phyloP scores from a whole-genome alignment of 139 green algal genomes.

The Coccomyxa sp. region DNA sequence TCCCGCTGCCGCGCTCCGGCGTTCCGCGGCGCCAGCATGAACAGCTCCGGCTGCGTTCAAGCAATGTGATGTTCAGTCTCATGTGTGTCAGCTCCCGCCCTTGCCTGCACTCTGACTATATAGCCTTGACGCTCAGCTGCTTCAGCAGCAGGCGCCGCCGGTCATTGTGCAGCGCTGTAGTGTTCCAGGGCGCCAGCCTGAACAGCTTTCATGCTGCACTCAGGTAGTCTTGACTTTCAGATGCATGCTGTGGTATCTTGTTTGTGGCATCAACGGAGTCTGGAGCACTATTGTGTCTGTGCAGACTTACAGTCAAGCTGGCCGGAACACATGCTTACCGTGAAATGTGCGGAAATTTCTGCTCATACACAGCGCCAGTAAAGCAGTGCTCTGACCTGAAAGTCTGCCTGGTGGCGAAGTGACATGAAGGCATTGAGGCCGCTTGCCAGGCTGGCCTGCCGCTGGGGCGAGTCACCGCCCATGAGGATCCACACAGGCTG shows the following conservation, averaged over 20 bases:
- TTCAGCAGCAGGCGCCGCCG: background rate
- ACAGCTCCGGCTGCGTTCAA: constrained; percentile 38
- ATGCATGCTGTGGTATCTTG: background rate
- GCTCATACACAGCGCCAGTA: too few species aligned
- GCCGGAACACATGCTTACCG: too few species aligned
- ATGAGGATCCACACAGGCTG: constrained; percentile 67
- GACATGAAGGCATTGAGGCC: constrained; percentile 22
- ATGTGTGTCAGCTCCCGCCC: background rate
- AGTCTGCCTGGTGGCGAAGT: constrained; percentile 27
- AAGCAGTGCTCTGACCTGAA: too few species aligned
- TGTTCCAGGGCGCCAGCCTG: background rate
- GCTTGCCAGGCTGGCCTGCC: constrained; percentile 30
- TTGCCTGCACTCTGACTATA: too few species aligned
- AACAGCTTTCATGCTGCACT: background rate
- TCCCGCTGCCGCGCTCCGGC: constrained; percentile 13
- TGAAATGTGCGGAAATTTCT: too few species aligned
- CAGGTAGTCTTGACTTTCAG: background rate
- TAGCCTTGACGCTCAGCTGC: background rate
- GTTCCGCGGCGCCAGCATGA: constrained; percentile 39
- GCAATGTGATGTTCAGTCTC: background rate
- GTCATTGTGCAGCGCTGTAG: background rate
- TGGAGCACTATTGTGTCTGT: too few species aligned
- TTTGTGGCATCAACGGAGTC: background rate
- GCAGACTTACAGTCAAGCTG: too few species aligned
- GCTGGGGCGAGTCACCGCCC: constrained; percentile 50